Base-by-base conservation (phyloP, 129 eudicot genomes). In the Helianthus annuus region DNA sequence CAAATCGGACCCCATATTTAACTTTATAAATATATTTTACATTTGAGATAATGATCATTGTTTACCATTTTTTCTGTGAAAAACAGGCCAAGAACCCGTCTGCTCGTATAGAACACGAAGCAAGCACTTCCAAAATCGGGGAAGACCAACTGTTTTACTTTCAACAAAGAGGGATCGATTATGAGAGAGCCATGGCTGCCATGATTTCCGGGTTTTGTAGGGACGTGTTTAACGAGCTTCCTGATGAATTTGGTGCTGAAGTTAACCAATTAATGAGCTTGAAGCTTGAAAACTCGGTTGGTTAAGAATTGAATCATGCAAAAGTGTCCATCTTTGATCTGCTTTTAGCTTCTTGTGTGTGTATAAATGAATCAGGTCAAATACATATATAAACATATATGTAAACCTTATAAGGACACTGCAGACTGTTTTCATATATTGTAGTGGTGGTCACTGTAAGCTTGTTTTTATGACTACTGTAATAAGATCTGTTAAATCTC, bases 51-150 rank as follows among this genome's bases (percentile, higher is more conserved):
- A 80, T 0, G 55, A 32, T 13, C 51, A 6, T 68, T 62, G 8
- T 5, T 70, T 45, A 19, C 16, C 14, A 2, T 8, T 34, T 68
- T 68, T 38, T 36, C 36, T 15, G n/a, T 45, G n/a, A 27, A 27
- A 27, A 64, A 82, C 87, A 94, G 98, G 83, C 78, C 1, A 94
- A 90, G 71, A 88, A 86, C 77, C 87, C 95, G 3, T 78, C 89
- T 22, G 89, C 96, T 22, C 85, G 96, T 7, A 79, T 94, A 70
- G 98, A 94, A 70, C 98, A 94, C 48, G 98, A 94, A 84, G 98
- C 98, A 65, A 94, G 89, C 66, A 94, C 98, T 56, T 94, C 98
- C 5, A 94, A 94, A 82, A 94, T 94, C 0, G 97, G 98, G n/a
- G 98, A 94, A 79, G 98, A 93, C 54, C 96, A 94, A 75, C 84